Evolutionary conservation across 2,329 filamentous ascomycete genomes (phyloP), one percentile per base, ranked within the genome.

Genomic region (Sporothrix protearum): DNA sequence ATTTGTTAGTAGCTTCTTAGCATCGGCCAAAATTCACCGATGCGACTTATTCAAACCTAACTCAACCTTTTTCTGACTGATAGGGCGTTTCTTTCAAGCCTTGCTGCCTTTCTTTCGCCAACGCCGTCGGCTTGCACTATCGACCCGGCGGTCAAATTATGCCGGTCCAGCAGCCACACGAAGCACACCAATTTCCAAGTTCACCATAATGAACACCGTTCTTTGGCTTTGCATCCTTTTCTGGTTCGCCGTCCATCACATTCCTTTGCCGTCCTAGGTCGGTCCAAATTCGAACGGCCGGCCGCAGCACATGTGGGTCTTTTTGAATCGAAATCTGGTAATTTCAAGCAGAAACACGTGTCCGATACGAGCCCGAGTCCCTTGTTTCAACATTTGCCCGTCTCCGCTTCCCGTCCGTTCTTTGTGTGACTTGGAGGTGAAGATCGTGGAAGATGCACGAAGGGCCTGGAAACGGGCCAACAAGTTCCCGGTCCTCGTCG

Each of bases 21-120:
- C 57, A 28, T 69, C 68, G 68, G 68, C 19, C 55, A 70, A 64
- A 70, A 70, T 70, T 63, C 68, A 70, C 68, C 68, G 68, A 70
- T 47, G 28, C 57, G 9, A 19, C 28, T 25, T 68, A 57, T 28
- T 39, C 49, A 19, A 57, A n/a, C n/a, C n/a, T n/a, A n/a, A n/a
- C n/a, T n/a, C n/a, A n/a, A n/a, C n/a, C n/a, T 25, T 30, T 12
- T 30, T 12, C 14, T 30, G 3, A 16, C 14, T 19, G 3, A 12
- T 47, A 16, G 16, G 4, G 16, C 4, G 12, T 47, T 14, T 47
- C 14, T 19, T 1, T 47, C 19, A 14, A 45, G 14, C 3, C 25
- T 57, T 19, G 4, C 53, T 19, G 9, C 2, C 8, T 19, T 55
- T 25, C n/a, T 25, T 30, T 14, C 25, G 9, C 25, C 10, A 30